phyloP scores from a whole-genome alignment of 2,329 filamentous ascomycete genomes.

The Pyrenophora teres region DNA sequence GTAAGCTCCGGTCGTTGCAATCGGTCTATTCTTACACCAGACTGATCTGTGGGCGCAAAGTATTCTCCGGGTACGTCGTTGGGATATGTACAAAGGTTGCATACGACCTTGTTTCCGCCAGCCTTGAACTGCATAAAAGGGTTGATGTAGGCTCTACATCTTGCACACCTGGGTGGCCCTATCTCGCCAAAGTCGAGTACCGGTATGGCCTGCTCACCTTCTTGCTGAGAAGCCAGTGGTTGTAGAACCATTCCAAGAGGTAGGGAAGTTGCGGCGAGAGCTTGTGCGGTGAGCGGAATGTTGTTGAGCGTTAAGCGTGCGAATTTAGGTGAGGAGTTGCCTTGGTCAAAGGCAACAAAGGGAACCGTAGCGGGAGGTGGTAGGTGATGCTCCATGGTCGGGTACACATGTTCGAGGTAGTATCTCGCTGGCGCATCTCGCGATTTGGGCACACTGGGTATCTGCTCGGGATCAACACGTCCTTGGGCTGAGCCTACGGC shows the following conservation, averaged over 20 bases:
- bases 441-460: conserved; percentile 86
- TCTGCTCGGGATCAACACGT: conserved; percentile 85
- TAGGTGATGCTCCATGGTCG: conserved; percentile 91
- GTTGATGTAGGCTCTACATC: conserved; percentile 96
- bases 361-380: conserved; percentile 87
- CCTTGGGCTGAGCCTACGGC: conserved; percentile 67
- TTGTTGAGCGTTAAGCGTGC: conserved; percentile 90
- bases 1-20: conserved; percentile 87
- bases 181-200: conserved; percentile 92
- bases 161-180: conserved; percentile 86
- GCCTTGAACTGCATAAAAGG: conserved; percentile 98
- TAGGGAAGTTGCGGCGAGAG: conserved; percentile 76
- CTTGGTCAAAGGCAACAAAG: conserved; percentile 93
- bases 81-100: conserved; percentile 96
- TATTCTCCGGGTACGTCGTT: conserved; percentile 94
- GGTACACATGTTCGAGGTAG: conserved; percentile 86
- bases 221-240: conserved; percentile 79
- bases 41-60: conserved; percentile 86
- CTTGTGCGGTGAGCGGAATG: conserved; percentile 82
- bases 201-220: conserved; percentile 85
- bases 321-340: conserved; percentile 94
- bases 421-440: conserved; percentile 81
- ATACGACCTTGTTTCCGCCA: conserved; percentile 94
- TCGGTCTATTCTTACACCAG: conserved; percentile 84
- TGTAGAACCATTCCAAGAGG: conserved; percentile 89